These are phyloP conservation scores for Avena eriantha DNA, from an alignment of 176 grass and related monocot species.

Conservation along the genomic window DNA sequence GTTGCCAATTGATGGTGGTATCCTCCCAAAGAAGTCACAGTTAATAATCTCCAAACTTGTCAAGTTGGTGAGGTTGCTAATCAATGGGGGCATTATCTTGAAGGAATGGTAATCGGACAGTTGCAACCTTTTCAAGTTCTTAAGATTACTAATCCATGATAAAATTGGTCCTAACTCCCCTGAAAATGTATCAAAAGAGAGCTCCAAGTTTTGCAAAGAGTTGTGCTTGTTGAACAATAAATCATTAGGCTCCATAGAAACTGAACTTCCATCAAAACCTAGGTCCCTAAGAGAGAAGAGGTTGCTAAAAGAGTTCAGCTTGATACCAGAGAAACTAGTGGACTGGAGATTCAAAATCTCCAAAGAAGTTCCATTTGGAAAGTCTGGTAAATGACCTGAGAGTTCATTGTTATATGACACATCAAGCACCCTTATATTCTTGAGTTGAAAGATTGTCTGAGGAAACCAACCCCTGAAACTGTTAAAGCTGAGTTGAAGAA, in stretches of 20 bases:
- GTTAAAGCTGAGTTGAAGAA: constrained; percentile 25
- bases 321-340: not conserved
- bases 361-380: not conserved
- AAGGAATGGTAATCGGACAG: not conserved
- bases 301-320: not conserved
- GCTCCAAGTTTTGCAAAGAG: not conserved
- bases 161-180: not conserved
- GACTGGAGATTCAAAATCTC: not conserved
- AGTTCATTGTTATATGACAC: constrained; percentile 24
- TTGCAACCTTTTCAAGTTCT: not conserved
- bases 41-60: not conserved
- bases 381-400: not conserved
- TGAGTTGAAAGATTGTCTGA: constrained; percentile 24
- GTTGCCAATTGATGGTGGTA: not conserved
- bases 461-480: constrained; percentile 37
- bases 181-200: not conserved
- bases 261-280: constrained; percentile 11
- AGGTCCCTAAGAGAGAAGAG: not conserved
- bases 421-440: constrained; percentile 40
- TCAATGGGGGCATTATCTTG: not conserved
- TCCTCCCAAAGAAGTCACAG: not conserved
- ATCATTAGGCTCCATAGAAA: not conserved
- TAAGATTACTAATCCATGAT: constrained; percentile 8
- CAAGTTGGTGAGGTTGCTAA: constrained; percentile 20
- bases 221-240: not conserved